Percentiles rank a stretch among this genome's conserved stretches.
Evolutionary conservation across 176 grass and related monocot species (phyloP).

Genomic region (Bolboschoenus planiculmis): DNA sequence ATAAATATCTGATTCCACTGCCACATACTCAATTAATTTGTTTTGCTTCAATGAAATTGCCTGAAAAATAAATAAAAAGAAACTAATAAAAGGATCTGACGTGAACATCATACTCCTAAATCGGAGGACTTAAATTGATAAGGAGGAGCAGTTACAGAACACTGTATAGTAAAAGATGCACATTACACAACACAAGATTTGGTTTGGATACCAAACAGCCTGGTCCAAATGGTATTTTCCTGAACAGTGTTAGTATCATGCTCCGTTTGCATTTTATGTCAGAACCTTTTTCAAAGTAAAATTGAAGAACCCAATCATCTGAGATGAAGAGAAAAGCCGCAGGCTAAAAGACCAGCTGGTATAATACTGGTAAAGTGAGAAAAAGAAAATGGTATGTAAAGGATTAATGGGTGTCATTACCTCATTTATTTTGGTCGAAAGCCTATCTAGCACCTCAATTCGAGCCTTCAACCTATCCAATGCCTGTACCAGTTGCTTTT

Average conservation of each 20-base stretch:
- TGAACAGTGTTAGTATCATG: background rate
- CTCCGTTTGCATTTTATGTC: background rate
- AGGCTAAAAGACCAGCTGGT: background rate
- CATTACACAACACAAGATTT: background rate
- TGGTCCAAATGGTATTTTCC: background rate
- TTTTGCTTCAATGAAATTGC: slow-evolving; percentile 83
- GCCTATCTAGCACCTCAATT: slow-evolving; percentile 76
- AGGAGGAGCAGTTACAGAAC: background rate
- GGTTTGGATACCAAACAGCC: background rate
- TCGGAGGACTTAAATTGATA: background rate
- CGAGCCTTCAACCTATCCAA: slow-evolving; percentile 65
- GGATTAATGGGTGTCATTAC: slow-evolving; percentile 22
- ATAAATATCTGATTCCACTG: background rate
- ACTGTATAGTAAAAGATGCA: background rate
- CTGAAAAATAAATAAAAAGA: slow-evolving; percentile 30
- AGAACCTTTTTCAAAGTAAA: background rate
- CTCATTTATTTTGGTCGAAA: slow-evolving; percentile 78
- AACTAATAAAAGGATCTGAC: background rate
- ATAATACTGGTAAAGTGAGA: background rate
- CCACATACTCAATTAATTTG: slow-evolving; percentile 59
- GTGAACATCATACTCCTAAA: background rate
- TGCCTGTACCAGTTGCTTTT: slow-evolving; percentile 86
- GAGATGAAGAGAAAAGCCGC: background rate
- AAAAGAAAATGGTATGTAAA: background rate
- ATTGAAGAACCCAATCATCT: background rate